These are phyloP conservation scores for Cylindricascospora bacillispora DNA, from an alignment of 1,139 yeast species.

Conservation along the genomic window DNA sequence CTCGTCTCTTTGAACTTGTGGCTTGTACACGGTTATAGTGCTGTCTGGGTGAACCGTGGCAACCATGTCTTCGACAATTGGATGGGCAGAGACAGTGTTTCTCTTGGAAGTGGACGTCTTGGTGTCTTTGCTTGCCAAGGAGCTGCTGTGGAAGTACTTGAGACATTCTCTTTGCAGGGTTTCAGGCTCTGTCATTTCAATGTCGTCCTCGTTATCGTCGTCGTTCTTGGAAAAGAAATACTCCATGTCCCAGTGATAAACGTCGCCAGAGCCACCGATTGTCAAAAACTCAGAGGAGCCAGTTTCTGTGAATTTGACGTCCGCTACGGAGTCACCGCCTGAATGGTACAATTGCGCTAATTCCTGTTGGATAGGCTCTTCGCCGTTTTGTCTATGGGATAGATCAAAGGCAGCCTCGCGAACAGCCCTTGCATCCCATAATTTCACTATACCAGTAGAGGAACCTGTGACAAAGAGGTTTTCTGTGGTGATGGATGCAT, in stretches of 20 bases:
- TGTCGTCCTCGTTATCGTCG: slow-evolving; percentile 15
- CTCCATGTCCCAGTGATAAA: slow-evolving; percentile 25
- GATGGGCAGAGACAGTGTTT: slow-evolving; percentile 19
- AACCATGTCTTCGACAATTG: slow-evolving; percentile 16
- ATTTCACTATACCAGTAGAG: slow-evolving; percentile 22
- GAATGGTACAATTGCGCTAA: slow-evolving; percentile 19
- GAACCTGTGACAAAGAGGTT: slow-evolving; percentile 24
- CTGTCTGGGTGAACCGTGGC: slow-evolving; percentile 21
- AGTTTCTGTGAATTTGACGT: slow-evolving; percentile 19
- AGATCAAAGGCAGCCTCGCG: slow-evolving; percentile 16
- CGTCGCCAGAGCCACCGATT: slow-evolving; percentile 23
- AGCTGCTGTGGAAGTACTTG: slow-evolving; percentile 22
- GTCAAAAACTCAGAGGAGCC: slow-evolving; percentile 22
- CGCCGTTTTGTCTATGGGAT: slow-evolving; percentile 17
- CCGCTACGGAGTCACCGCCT: slow-evolving; percentile 23
- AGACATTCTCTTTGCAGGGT: slow-evolving; percentile 21
- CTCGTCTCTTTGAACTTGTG: slow-evolving; percentile 5
- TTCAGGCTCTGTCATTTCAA: slow-evolving; percentile 11
- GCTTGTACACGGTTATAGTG: slow-evolving; percentile 17
- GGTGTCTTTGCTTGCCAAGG: no score
- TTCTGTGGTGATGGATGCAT: slow-evolving; percentile 18
- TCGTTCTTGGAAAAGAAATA: slow-evolving; percentile 16
- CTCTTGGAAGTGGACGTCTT: slow-evolving; percentile 15
- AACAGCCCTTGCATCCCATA: slow-evolving; percentile 26
- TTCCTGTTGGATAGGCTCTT: slow-evolving; percentile 21